Conservation (phyloP, 331 rosid species). For the Quercus phellos region DNA sequence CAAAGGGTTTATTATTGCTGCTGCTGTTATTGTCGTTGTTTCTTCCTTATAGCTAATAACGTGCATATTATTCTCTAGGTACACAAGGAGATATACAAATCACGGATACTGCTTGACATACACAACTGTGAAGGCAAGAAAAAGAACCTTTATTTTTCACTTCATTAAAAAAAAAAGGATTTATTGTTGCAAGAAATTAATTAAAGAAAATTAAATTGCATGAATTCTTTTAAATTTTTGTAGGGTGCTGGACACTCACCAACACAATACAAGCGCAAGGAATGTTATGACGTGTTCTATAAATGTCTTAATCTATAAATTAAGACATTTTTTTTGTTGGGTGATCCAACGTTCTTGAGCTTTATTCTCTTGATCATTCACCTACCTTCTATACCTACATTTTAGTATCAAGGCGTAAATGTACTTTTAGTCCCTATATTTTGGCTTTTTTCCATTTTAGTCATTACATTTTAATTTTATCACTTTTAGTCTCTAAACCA, state of each 20-base stretch:
- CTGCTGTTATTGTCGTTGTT: too few species aligned
- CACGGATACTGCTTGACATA: conserved; percentile 22
- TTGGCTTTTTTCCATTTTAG: too few species aligned
- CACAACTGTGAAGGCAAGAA: conserved; percentile 20
- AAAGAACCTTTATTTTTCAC: background rate
- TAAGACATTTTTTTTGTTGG: too few species aligned
- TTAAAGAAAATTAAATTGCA: background rate
- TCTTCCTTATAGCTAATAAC: background rate
- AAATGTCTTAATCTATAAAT: background rate
- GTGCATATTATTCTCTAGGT: background rate
- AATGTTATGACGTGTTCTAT: background rate
- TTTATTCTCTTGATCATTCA: too few species aligned
- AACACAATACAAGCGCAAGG: background rate
- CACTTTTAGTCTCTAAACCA: too few species aligned
- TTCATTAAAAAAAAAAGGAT: background rate
- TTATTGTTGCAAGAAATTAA: background rate
- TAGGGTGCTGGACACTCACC: background rate
- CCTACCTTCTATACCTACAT: too few species aligned
- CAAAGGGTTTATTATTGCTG: background rate
- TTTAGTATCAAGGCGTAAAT: too few species aligned
- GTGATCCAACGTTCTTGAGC: too few species aligned
- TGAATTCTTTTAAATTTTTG: background rate
- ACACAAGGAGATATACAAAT: too few species aligned
- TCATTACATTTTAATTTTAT: too few species aligned
- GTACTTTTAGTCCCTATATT: too few species aligned